Conservation (phyloP, 2,329 filamentous ascomycete genomes). For the Colletotrichum filicis region DNA sequence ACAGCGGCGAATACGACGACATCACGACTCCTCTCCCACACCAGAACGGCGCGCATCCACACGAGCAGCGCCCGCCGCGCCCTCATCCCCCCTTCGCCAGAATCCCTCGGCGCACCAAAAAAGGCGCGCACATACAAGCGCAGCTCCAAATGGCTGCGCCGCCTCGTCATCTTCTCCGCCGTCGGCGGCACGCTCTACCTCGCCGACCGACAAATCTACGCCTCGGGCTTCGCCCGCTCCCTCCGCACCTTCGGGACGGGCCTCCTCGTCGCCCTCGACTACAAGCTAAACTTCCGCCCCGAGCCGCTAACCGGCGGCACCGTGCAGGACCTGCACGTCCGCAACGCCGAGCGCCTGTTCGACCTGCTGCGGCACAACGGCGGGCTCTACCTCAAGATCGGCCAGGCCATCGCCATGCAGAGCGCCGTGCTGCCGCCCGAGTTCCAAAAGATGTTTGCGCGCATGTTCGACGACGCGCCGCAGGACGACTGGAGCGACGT, state of each 20-base stretch:
- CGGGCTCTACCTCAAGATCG: constrained; percentile 96
- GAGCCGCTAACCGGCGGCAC: constrained; percentile 79
- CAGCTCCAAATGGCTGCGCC: constrained; percentile 80
- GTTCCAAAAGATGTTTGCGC: constrained; percentile 94
- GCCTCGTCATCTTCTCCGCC: constrained; percentile 71
- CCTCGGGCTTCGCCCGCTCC: constrained; percentile 81
- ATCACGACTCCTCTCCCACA: background rate
- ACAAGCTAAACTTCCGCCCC: constrained; percentile 94
- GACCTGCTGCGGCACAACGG: constrained; percentile 87
- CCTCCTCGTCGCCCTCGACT: constrained; percentile 86
- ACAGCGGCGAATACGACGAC: constrained; percentile 10
- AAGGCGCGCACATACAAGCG: constrained; percentile 77
- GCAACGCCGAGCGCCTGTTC: constrained; percentile 86
- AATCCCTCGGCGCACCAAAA: constrained; percentile 78
- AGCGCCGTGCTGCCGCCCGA: constrained; percentile 91
- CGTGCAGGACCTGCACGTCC: constrained; percentile 81
- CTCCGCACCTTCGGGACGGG: constrained; percentile 84
- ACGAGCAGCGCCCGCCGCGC: constrained; percentile 64
- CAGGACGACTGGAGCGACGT: constrained; percentile 91
- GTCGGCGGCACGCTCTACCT: constrained; percentile 72
- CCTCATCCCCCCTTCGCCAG: constrained; percentile 81
- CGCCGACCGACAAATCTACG: constrained; percentile 80
- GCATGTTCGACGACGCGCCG: constrained; percentile 98
- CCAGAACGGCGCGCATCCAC: background rate
- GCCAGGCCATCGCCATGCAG: constrained; percentile 98